These are phyloP conservation scores for Penicillium digitatum DNA, from an alignment of 2,329 filamentous ascomycete species.

Conservation along the genomic window DNA sequence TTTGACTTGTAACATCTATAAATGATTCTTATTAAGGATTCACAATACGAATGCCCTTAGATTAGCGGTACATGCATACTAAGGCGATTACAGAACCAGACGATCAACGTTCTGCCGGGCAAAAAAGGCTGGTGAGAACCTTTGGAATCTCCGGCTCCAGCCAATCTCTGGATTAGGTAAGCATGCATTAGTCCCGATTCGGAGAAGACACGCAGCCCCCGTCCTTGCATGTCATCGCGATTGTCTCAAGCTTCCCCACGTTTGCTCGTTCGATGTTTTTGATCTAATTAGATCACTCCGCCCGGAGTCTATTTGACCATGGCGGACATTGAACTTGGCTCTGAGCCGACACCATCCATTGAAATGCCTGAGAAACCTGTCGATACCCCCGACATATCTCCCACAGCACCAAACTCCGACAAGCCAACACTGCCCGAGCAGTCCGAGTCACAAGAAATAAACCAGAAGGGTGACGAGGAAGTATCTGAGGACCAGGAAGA, in stretches of 20 bases:
- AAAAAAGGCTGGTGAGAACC: background rate
- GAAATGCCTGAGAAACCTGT: slow-evolving; percentile 27
- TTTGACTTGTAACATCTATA: background rate
- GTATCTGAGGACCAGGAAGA: slow-evolving; percentile 12
- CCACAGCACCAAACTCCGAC: slow-evolving; percentile 27
- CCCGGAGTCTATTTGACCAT: slow-evolving; percentile 40
- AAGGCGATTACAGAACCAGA: background rate
- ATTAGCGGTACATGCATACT: no score
- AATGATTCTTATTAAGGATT: no score
- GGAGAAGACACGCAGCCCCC: slow-evolving; percentile 31
- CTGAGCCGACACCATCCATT: slow-evolving; percentile 29
- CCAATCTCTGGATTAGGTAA: slow-evolving; percentile 12
- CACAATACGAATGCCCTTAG: background rate
- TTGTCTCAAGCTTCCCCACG: slow-evolving; percentile 9
- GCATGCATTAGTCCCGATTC: slow-evolving; percentile 24
- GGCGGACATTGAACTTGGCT: slow-evolving; percentile 41
- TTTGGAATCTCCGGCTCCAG: background rate
- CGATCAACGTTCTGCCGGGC: background rate
- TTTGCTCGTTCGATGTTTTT: slow-evolving; percentile 21
- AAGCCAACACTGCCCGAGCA: slow-evolving; percentile 31
- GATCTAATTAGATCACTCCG: slow-evolving; percentile 28
- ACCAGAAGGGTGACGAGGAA: slow-evolving; percentile 19
- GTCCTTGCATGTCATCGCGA: slow-evolving; percentile 11
- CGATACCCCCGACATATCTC: slow-evolving; percentile 28
- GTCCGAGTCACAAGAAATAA: slow-evolving; percentile 30